These are phyloP conservation scores for Bolboschoenus planiculmis DNA, from an alignment of 176 grass and related monocot species.

Conservation along the genomic window DNA sequence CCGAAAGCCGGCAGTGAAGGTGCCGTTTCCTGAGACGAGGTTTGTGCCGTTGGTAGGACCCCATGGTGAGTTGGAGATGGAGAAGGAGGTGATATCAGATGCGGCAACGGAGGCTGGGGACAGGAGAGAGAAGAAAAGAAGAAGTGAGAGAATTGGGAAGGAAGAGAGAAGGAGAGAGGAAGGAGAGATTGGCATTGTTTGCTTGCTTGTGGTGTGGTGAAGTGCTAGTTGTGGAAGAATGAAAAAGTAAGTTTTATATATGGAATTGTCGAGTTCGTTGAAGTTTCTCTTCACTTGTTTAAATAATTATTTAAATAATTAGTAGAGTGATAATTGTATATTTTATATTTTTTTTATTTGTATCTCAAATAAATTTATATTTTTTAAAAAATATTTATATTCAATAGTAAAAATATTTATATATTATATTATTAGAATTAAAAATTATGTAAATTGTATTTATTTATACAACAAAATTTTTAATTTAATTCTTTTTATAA, in stretches of 20 bases:
- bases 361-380: no score
- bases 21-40: constrained; percentile 28
- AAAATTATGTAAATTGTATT: no score
- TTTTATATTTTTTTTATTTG: no score
- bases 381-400: no score
- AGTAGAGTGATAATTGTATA: no score
- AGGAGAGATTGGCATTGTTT: background rate
- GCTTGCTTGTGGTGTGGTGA: background rate
- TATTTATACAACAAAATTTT: no score
- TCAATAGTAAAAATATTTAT: no score
- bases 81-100: constrained; percentile 16
- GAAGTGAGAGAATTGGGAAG: background rate
- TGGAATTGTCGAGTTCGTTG: background rate
- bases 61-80: constrained; percentile 35
- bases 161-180: background rate
- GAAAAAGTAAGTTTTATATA: background rate
- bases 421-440: no score
- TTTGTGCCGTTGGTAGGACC: constrained; percentile 18
- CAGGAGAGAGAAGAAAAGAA: constrained; percentile 17
- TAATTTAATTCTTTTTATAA: no score
- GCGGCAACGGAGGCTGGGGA: background rate
- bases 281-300: background rate
- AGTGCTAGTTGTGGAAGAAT: background rate
- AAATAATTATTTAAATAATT: no score
- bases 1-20: constrained; percentile 47